Evolutionary conservation across 2,329 filamentous ascomycete species (phyloP), one percentile per base, ranked within the genome.

Genomic region (Colletotrichum somersetense): DNA sequence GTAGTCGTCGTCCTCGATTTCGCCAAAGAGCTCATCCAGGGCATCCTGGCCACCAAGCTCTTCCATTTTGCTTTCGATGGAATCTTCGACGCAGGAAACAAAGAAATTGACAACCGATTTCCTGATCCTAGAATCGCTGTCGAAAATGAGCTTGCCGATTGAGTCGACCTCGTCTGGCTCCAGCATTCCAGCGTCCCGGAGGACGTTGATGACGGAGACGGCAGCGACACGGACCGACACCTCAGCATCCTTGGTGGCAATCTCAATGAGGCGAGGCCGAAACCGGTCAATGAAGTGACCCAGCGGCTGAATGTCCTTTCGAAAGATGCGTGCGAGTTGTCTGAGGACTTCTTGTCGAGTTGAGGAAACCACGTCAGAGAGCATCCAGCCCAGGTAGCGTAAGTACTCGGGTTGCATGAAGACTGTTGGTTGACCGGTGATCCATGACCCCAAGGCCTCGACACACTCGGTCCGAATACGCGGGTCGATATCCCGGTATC

Each of bases 251-350:
- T 91, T 89, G 8, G 92, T 94, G 0, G 95, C 95, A 85, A 99
- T 98, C 82, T 99, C 96, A 35, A 98, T 92, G 50, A 99, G 86
- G 38, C 96, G 91, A 7, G 91, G 87, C 61, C 95, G 89, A 81
- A 98, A 99, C 59, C 95, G 89, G 80, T 98, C 96, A 46, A 97
- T 97, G 77, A 98, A 99, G 72, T 95, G 93, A 69, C 94, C 93
- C 64, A 99, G 85, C 75, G 97, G 89, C 79, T 94, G 94, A 65
- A 95, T 91, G 75, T 93, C 91, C 71, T 93, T 91, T 77, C 91
- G 92, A 82, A 97, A 96, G 6, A 99, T 87, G 69, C 89, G 91
- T 30, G 89, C 87, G 18, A 99, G 86, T 80, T 98, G 95, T 77
- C 91, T 93, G 53, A 99, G 83, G 2, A 97, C 94, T 80, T 97